These are phyloP conservation scores for Ligustrum vulgare DNA, from an alignment of 257 asterid species.

Conservation along the genomic window DNA sequence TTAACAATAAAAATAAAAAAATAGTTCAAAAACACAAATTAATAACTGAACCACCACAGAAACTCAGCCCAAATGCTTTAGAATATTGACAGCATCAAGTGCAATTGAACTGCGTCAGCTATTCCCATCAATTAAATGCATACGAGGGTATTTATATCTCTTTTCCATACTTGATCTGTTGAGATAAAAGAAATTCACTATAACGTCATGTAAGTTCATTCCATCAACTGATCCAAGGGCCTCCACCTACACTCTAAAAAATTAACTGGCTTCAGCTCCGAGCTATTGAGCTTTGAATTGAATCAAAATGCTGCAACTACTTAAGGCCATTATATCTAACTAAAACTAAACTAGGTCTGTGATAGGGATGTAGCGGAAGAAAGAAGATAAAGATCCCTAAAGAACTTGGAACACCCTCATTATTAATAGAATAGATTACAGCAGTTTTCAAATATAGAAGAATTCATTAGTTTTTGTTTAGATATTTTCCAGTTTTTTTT, in stretches of 20 bases:
- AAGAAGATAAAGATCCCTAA: no score
- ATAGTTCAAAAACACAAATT: neutral
- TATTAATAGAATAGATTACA: neutral
- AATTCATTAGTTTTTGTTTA: no score
- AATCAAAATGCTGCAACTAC: no score
- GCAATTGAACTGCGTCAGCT: neutral
- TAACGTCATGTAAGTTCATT: neutral
- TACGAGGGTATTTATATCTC: neutral
- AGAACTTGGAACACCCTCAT: neutral
- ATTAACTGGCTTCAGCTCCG: neutral
- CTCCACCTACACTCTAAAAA: neutral
- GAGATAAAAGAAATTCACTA: neutral
- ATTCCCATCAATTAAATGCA: neutral
- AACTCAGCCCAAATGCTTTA: neutral
- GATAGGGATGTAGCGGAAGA: no score
- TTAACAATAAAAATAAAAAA: neutral
- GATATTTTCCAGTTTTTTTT: no score
- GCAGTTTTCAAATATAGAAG: no score
- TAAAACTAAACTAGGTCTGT: no score
- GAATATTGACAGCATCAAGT: neutral
- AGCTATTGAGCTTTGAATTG: no score
- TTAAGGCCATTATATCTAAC: no score
- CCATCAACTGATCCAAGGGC: neutral
- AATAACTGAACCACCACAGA: conserved; percentile 15
- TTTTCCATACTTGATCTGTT: neutral